These are phyloP conservation scores for Zalaria obscura DNA, from an alignment of 2,329 filamentous ascomycete genomes.

Conservation along the genomic window DNA sequence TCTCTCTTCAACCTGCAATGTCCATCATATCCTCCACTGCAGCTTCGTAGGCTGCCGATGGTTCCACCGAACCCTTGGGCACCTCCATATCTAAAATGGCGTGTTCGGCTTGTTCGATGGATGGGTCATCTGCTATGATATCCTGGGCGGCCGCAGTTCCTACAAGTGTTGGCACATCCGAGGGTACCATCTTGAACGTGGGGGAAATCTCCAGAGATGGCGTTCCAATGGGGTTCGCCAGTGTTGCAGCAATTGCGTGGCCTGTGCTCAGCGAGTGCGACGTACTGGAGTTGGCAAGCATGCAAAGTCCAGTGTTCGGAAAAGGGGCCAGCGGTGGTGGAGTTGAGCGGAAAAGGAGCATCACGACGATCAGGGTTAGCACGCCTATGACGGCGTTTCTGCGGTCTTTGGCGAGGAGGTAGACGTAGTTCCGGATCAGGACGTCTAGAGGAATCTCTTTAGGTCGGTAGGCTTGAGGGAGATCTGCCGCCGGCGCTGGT, in stretches of 20 bases:
- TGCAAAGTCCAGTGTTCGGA: too few relatives aligned
- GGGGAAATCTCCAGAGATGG: background rate
- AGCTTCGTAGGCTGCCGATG: too few relatives aligned
- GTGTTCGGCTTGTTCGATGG: too few relatives aligned
- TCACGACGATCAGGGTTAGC: slow-evolving; percentile 25
- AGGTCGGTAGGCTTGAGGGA: slow-evolving; percentile 16
- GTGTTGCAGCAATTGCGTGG: background rate
- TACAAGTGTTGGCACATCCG: too few relatives aligned
- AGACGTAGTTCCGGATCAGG: slow-evolving; percentile 39
- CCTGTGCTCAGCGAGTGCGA: background rate
- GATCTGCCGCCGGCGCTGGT: slow-evolving; percentile 2
- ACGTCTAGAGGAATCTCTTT: slow-evolving; percentile 37
- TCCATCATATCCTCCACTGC: too few relatives aligned
- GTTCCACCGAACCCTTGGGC: too few relatives aligned
- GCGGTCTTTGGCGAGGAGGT: slow-evolving; percentile 36
- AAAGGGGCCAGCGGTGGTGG: too few relatives aligned
- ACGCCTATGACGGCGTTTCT: slow-evolving; percentile 37
- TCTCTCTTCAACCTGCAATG: too few relatives aligned
- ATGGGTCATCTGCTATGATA: too few relatives aligned
- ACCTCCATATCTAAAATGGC: too few relatives aligned
- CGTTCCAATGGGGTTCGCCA: background rate
- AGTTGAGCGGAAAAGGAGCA: slow-evolving; percentile 19
- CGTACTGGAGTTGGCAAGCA: background rate
- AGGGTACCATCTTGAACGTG: background rate
- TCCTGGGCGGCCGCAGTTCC: too few relatives aligned